Evolutionary conservation across 2,329 filamentous ascomycete species (phyloP), one percentile per base, ranked within the genome.

Genomic region (Trichoderma sp.): DNA sequence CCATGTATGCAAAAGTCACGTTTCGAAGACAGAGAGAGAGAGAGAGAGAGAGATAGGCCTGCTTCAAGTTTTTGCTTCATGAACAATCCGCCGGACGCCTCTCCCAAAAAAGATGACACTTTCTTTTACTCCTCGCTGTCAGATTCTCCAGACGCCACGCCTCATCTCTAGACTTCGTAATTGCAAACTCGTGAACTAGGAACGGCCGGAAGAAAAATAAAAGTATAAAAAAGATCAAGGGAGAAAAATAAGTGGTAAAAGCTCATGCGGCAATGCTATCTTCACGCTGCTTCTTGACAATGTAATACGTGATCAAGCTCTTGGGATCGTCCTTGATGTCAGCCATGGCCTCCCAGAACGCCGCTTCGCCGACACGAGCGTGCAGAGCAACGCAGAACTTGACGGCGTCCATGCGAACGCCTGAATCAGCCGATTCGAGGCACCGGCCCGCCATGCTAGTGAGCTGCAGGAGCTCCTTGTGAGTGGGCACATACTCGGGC

Each of bases 231-330:
- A 24, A n/a, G 12, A 41, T 38, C 9, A 16, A 41, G n/a, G 5
- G n/a, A 59, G 18, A 45, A 38, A 6, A 0, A 31, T 21, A 38
- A 38, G 62, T 12, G 29, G 29, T 33, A 71, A 50, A 18, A 41
- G 7, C 41, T 66, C 16, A 72, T 76, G 79, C 53, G 66, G 75
- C 53, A 31, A 77, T 75, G 35, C 76, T 79, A 75, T 83, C 81
- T 83, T 93, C 91, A 71, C 90, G 85, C 83, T 93, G 91, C 81
- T 88, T 87, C 87, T 92, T 92, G 56, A 93, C 93, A 80, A 95
- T 92, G 83, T 95, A 95, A 82, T 95, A 95, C 11, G 93, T 95
- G 79, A 95, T 91, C 76, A 95, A 83, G 78, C 92, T 95, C 86
- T 94, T 90, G 27, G 93, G 91, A 78, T 94, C 93, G 78, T 95